These are phyloP conservation scores for Nannochloropsis gaditana DNA, from an alignment of 108 stramenopile genomes.

Conservation along the genomic window DNA sequence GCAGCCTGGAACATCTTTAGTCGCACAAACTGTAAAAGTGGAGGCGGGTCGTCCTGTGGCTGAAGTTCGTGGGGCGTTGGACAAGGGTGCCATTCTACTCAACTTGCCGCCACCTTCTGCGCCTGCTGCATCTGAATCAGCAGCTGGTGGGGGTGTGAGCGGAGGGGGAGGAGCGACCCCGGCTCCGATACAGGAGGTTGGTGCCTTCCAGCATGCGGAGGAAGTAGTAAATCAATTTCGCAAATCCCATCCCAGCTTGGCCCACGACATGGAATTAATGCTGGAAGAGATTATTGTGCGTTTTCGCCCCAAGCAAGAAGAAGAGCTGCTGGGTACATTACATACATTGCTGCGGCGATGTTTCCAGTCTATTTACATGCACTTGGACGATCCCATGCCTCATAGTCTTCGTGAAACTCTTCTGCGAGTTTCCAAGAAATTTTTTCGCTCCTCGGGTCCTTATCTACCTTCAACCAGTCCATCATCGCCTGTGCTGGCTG, in stretches of 20 bases:
- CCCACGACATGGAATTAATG: constrained; percentile 70
- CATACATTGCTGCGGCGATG: constrained; percentile 61
- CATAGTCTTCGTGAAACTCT: background rate
- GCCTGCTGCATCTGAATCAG: background rate
- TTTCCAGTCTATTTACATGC: constrained; percentile 30
- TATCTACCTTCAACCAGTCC: background rate
- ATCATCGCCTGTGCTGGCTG: background rate
- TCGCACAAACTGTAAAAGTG: background rate
- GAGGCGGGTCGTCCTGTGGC: background rate
- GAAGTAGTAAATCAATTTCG: background rate
- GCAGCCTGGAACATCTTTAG: constrained; percentile 11
- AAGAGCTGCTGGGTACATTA: constrained; percentile 76
- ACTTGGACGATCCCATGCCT: background rate
- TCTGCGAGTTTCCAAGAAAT: background rate
- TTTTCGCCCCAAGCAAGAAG: constrained; percentile 78
- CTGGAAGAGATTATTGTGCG: constrained; percentile 82
- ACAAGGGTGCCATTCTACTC: background rate
- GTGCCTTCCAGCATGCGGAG: constrained; percentile 16
- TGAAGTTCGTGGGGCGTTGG: background rate
- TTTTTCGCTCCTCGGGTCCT: background rate
- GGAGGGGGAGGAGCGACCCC: background rate
- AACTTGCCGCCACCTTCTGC: background rate
- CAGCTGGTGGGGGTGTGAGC: too few relatives aligned
- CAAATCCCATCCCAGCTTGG: background rate
- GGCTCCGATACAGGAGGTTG: background rate